These are phyloP conservation scores for Metroxylon sagu DNA, from an alignment of 176 grass and related monocot genomes.

Conservation along the genomic window DNA sequence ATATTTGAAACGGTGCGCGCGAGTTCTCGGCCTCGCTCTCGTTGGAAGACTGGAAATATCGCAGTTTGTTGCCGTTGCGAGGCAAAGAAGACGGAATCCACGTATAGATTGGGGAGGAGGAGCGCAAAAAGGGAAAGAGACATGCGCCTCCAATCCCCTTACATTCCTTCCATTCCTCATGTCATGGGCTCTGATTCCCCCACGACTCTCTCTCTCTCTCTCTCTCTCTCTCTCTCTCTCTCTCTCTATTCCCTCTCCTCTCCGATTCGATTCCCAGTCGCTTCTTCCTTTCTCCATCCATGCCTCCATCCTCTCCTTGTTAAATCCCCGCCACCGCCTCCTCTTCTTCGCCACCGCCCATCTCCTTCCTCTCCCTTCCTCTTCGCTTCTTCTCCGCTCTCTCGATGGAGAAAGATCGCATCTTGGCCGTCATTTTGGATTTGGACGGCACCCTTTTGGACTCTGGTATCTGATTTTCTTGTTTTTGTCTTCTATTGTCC, in stretches of 20 bases:
- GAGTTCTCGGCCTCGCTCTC: too few species aligned
- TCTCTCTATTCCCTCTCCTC: too few species aligned
- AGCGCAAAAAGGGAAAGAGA: too few species aligned
- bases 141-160: too few species aligned
- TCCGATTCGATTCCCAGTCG: constrained; percentile 17
- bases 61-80: too few species aligned
- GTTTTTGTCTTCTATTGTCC: background rate
- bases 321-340: constrained; percentile 21
- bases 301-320: background rate
- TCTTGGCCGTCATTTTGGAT: constrained; percentile 68
- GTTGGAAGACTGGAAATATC: too few species aligned
- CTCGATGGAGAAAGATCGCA: constrained; percentile 39
- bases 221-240: background rate
- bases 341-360: constrained; percentile 4
- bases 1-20: too few species aligned
- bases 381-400: background rate
- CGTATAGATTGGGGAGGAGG: too few species aligned
- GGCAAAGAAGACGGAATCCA: too few species aligned
- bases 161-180: too few species aligned
- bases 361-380: background rate
- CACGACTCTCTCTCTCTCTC: too few species aligned
- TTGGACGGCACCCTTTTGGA: constrained; percentile 80
- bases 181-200: too few species aligned
- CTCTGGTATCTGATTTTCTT: constrained; percentile 28
- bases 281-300: background rate